Base-by-base conservation (phyloP, 2,329 filamentous ascomycete species). In the Arthrobotrys megalospora region DNA sequence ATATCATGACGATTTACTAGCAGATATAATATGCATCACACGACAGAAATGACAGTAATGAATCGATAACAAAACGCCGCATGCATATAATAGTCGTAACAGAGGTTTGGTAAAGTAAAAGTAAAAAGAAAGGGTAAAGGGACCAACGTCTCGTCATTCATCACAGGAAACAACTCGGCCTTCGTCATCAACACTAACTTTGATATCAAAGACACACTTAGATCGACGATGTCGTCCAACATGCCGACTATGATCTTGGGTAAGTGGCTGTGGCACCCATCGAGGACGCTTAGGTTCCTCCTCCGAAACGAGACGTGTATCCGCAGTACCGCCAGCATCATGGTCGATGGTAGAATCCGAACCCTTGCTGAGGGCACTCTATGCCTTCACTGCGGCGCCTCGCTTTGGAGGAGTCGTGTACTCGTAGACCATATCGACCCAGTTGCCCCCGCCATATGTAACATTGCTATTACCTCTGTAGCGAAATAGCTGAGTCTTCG, bases 351-450 rank as follows among this genome's bases (percentile, higher is more conserved):
- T 48, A 12, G 16, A 24, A 48, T 48, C 11, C 16, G 12, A 10
- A 48, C 19, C 19, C 16, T 24, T 5, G 16, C 19, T 10, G 2
- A 7, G 34, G 36, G 55, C 24, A 43, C 11, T 43, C 55, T 60
- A 60, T 19, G 11, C 36, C 36, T 36, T 60, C 1, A 10, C 55
- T 28, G 55, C 55, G 36, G 55, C 2, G 6, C 55, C 55, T 16
- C 55, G 36, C 41, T 63, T 63, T 1, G 67, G 67, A 45, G 75
- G 67, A 10, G 52, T 36, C 10, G 16, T 67, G 19, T 72, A 78
- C 12, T 78, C 75, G 14, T 66, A 68, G 1, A 67, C 41, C 75
- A 78, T 78, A 14, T 79, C 76, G 3, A 69, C 67, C 76, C 76
- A 79, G 10, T 55, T 69, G 7, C 32, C 76, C 3, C 69, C 76